A percentile compares a stretch with the other conserved stretches of the same genome.
phyloP scores from a whole-genome alignment of 805 yeast species.

The Tetrapisispora fleetii region DNA sequence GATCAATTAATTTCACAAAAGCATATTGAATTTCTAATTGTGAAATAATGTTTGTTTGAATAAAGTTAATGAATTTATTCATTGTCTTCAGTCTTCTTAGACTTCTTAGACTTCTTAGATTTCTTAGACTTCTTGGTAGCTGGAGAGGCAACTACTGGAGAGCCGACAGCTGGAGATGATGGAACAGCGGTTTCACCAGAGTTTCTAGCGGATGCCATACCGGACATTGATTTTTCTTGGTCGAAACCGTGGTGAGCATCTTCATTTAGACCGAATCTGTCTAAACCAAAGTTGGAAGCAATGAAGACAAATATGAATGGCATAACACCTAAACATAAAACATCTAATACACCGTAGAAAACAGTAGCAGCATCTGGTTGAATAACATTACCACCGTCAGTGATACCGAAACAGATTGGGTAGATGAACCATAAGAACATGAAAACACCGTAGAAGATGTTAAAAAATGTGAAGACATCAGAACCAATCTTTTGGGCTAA shows the following conservation, averaged over 20 bases:
- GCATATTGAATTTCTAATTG: too few species aligned
- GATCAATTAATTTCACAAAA: neutral
- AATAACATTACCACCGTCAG: constrained; percentile 56
- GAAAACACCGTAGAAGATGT: constrained; percentile 12
- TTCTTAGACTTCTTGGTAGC: constrained; percentile 8
- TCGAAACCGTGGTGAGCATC: constrained; percentile 4
- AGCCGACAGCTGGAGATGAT: constrained; percentile 4
- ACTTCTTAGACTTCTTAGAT: constrained; percentile 13
- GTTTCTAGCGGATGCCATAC: constrained; percentile 31
- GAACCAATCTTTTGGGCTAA: constrained; percentile 13
- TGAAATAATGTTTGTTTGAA: too few species aligned
- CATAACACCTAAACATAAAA: constrained; percentile 32
- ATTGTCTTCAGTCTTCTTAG: neutral
- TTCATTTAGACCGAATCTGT: constrained; percentile 13
- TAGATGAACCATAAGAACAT: constrained; percentile 36
- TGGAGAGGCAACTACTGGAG: constrained; percentile 12
- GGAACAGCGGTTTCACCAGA: constrained; percentile 33
- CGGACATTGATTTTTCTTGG: constrained; percentile 3
- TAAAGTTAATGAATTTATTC: neutral
- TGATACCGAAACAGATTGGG: constrained; percentile 22
- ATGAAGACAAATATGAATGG: constrained; percentile 20
- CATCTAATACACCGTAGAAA: constrained; percentile 50
- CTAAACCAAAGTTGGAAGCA: constrained; percentile 16
- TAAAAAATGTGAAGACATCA: constrained; percentile 19
- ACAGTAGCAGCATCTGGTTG: constrained; percentile 50